A percentile compares a stretch with the other conserved stretches of the same genome.
phyloP scores from a whole-genome alignment of 2,329 filamentous ascomycete genomes.

The Botrytis tulipae region DNA sequence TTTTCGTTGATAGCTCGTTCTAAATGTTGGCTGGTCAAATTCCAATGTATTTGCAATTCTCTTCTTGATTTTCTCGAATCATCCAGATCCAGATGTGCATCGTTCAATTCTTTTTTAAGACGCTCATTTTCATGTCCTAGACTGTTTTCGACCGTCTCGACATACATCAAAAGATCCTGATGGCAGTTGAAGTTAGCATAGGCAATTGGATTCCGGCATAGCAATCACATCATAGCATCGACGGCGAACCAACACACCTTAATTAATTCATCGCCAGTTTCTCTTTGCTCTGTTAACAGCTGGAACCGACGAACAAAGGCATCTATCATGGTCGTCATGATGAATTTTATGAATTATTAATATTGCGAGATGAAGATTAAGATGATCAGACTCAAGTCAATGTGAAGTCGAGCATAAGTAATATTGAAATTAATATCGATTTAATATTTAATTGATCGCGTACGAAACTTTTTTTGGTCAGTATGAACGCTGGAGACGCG shows the following conservation, averaged over 20 bases:
- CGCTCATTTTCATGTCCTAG: conserved; percentile 47
- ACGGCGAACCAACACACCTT: conserved; percentile 41
- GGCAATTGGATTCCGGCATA: background rate
- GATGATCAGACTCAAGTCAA: background rate
- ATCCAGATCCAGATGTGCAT: conserved; percentile 50
- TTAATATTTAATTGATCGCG: conserved; percentile 7
- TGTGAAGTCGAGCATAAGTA: background rate
- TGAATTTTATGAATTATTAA: background rate
- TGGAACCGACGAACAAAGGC: conserved; percentile 50
- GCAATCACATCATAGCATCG: background rate
- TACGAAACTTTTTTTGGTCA: background rate
- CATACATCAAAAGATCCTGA: conserved; percentile 50
- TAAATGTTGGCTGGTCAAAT: conserved; percentile 42
- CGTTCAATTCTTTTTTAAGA: conserved; percentile 44
- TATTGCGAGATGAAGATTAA: background rate
- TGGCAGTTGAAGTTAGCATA: conserved; percentile 15
- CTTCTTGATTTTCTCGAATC: conserved; percentile 49
- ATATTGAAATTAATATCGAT: background rate
- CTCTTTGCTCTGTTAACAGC: conserved; percentile 44
- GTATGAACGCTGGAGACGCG: conserved; percentile 17
- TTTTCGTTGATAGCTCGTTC: conserved; percentile 42
- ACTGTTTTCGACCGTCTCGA: conserved; percentile 45
- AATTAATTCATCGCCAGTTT: conserved; percentile 47
- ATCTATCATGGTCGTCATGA: conserved; percentile 40
- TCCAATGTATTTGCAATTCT: conserved; percentile 50